These are phyloP conservation scores for Daldinia sp. DNA, from an alignment of 2,329 filamentous ascomycete genomes.

Conservation along the genomic window DNA sequence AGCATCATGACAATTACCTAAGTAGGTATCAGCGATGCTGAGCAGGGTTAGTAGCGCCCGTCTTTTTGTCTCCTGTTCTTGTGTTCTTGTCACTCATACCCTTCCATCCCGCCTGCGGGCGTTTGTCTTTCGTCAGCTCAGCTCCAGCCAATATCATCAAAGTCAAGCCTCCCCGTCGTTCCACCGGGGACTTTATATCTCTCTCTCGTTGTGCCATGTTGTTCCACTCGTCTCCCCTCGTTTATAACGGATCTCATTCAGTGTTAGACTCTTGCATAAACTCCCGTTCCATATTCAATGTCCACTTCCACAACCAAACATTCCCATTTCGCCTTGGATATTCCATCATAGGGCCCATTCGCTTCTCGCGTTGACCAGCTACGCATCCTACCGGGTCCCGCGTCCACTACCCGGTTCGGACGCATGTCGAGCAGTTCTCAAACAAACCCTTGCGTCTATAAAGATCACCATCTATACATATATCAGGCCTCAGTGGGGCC, in stretches of 20 bases:
- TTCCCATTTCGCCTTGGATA: constrained; percentile 39
- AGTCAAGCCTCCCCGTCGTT: constrained; percentile 38
- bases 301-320: constrained; percentile 34
- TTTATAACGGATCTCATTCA: constrained; percentile 49
- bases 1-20: constrained; percentile 37
- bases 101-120: constrained; percentile 32
- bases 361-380: constrained; percentile 30
- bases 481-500: constrained; percentile 49
- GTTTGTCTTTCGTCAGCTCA: constrained; percentile 41
- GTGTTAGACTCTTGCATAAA: constrained; percentile 38
- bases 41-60: constrained; percentile 36
- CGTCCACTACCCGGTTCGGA: constrained; percentile 44
- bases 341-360: constrained; percentile 42
- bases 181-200: constrained; percentile 38
- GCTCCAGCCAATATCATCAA: constrained; percentile 40
- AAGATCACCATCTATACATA: constrained; percentile 43
- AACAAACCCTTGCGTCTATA: constrained; percentile 43
- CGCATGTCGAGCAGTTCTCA: constrained; percentile 44
- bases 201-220: constrained; percentile 50
- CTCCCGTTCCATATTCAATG: constrained; percentile 35
- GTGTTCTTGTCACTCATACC: constrained; percentile 14
- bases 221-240: constrained; percentile 46
- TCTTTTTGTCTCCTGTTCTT: constrained; percentile 24
- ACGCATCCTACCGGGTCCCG: constrained; percentile 40
- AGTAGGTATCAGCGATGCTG: constrained; percentile 31